Evolutionary conservation across 169 alveolate species (phyloP), one percentile per base, ranked within the genome.

Genomic region (Neospora caninum): DNA sequence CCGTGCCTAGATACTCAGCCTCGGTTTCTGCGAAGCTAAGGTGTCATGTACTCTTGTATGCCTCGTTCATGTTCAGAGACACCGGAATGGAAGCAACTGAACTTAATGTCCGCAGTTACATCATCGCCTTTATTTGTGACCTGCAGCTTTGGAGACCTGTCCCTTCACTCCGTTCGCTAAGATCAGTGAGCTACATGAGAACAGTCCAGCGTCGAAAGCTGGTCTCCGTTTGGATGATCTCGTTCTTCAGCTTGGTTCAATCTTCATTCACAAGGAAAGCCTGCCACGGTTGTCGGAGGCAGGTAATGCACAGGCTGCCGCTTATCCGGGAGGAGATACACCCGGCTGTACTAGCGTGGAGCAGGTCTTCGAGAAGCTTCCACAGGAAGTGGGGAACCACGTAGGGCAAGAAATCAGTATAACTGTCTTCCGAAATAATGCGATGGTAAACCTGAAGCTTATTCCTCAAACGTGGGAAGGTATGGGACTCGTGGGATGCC

Each of bases 151-250:
- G 89, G 39, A 43, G 39, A 22, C 1, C 25, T 41, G 41, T n/a
- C 89, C 89, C n/a, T 82, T n/a, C 67, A 20, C 27, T 18, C 89
- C 89, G 22, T 82, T 82, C 67, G 89, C 89, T 0, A 82, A 39
- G 89, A 45, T 82, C 41, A 49, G 39, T 36, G 89, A 82, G 89
- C 89, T 82, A 34, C 89, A 82, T n/a, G 89, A 82, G 69, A 82
- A 43, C 13, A 82, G 89, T 36, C 89, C 89, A 27, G 89, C 89
- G 27, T 25, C 89, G 10, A 42, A 42, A 20, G 89, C 69, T 9
- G 89, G 89, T n/a, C n/a, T 82, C 22, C 58, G 89, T 25, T 7
- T 82, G 31, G 89, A 49, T n/a, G 89, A 82, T 42, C 54, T 82
- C 70, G 67, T 82, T 10, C 89, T 82, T 25, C 89, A 36, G 39